phyloP scores from a whole-genome alignment of 2,329 filamentous ascomycete genomes.

The Graphilbum fragrans region DNA sequence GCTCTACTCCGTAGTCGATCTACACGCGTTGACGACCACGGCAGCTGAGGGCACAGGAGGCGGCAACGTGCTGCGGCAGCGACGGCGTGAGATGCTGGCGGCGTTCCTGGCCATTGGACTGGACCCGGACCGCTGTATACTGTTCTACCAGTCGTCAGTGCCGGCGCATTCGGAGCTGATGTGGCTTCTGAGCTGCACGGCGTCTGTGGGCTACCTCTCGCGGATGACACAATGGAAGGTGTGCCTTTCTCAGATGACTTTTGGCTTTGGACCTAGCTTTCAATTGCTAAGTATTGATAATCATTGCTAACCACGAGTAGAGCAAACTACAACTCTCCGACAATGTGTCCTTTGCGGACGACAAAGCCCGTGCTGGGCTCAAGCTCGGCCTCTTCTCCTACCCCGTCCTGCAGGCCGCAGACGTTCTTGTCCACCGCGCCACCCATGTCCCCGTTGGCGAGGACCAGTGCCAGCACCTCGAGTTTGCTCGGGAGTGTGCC shows the following conservation, averaged over 20 bases:
- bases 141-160: constrained; percentile 55
- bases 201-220: constrained; percentile 84
- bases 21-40: constrained; percentile 70
- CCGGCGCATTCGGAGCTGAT: constrained; percentile 78
- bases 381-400: constrained; percentile 93
- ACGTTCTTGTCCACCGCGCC: constrained; percentile 78
- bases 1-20: constrained; percentile 80
- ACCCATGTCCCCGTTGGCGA: constrained; percentile 96
- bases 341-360: constrained; percentile 44
- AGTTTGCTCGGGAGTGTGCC: constrained; percentile 79
- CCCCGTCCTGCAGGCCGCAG: constrained; percentile 87
- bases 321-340: constrained; percentile 60
- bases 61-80: constrained; percentile 44
- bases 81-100: constrained; percentile 65
- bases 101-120: constrained; percentile 75
- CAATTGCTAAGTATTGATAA: no score
- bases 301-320: constrained; percentile 26
- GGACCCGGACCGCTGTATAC: constrained; percentile 58
- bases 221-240: constrained; percentile 99
- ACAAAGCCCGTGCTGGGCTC: constrained; percentile 44
- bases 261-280: neutral
- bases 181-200: constrained; percentile 91
- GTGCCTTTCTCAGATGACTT: neutral
- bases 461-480: constrained; percentile 87
- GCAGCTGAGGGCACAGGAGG: constrained; percentile 18